Evolutionary conservation across 1,284 basidiomycete genomes (phyloP).

Genomic region (Boletus smithii): DNA sequence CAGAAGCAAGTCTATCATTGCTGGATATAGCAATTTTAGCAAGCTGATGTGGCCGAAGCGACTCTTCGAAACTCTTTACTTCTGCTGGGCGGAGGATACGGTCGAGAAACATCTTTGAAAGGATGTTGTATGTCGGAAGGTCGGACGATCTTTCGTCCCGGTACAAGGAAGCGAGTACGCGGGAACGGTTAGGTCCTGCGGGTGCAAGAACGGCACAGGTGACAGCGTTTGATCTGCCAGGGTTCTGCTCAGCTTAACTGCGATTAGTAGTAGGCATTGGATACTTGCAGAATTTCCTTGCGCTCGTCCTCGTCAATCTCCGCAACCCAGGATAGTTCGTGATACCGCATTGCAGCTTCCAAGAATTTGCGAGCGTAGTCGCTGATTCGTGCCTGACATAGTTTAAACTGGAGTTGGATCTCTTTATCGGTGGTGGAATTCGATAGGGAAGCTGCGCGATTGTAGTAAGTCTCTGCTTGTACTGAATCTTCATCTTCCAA

Average conservation of each 20-base stretch:
- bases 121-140: slow-evolving; percentile 82
- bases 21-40: slow-evolving; percentile 83
- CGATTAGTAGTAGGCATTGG: not conserved
- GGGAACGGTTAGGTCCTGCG: slow-evolving; percentile 91
- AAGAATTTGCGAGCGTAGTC: slow-evolving; percentile 91
- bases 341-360: slow-evolving; percentile 93
- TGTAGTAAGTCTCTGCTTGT: slow-evolving; percentile 94
- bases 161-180: slow-evolving; percentile 88
- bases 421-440: slow-evolving; percentile 76
- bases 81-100: slow-evolving; percentile 90
- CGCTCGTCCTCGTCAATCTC: slow-evolving; percentile 91
- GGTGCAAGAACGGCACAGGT: slow-evolving; percentile 97
- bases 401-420: slow-evolving; percentile 76
- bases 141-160: slow-evolving; percentile 87
- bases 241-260: slow-evolving; percentile 7
- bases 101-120: slow-evolving; percentile 96
- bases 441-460: slow-evolving; percentile 88
- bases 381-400: slow-evolving; percentile 89
- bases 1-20: slow-evolving; percentile 70
- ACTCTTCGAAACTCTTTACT: slow-evolving; percentile 85
- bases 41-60: slow-evolving; percentile 88
- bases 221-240: slow-evolving; percentile 77
- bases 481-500: slow-evolving; percentile 94
- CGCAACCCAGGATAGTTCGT: slow-evolving; percentile 86
- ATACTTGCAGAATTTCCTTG: slow-evolving; percentile 74